These are phyloP conservation scores for Blepharisma japonicum DNA, from an alignment of 73 alveolate species.

Conservation along the genomic window DNA sequence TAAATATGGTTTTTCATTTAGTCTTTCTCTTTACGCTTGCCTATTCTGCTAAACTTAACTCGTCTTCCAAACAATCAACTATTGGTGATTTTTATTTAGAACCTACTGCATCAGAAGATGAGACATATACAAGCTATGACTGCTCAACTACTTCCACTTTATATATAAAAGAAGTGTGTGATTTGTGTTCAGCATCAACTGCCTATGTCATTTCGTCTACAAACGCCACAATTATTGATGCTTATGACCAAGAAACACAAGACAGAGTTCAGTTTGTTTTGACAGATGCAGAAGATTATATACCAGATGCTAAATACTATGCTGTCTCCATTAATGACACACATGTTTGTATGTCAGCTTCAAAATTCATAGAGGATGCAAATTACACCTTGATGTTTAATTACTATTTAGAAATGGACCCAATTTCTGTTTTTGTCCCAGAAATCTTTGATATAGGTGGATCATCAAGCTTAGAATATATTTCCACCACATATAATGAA, in stretches of 20 bases:
- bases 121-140: background rate
- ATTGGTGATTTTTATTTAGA: conserved; percentile 5
- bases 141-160: conserved; percentile 8
- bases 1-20: too few species aligned
- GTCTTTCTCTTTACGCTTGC: too few species aligned
- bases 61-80: too few species aligned
- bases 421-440: too few species aligned
- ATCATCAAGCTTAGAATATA: too few species aligned
- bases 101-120: background rate
- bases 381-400: too few species aligned
- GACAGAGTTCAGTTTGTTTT: background rate
- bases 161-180: conserved; percentile 11
- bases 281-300: background rate
- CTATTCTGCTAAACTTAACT: too few species aligned
- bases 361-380: background rate
- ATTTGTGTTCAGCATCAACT: background rate
- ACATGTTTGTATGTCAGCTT: conserved; percentile 1
- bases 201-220: background rate
- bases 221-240: background rate
- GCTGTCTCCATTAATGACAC: conserved; percentile 22
- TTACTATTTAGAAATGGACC: too few species aligned
- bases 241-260: background rate
- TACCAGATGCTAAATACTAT: conserved; percentile 1
- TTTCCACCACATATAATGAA: too few species aligned
- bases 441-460: too few species aligned